phyloP scores from a whole-genome alignment of 306 rosid genomes.

The Sesbania bispinosa region DNA sequence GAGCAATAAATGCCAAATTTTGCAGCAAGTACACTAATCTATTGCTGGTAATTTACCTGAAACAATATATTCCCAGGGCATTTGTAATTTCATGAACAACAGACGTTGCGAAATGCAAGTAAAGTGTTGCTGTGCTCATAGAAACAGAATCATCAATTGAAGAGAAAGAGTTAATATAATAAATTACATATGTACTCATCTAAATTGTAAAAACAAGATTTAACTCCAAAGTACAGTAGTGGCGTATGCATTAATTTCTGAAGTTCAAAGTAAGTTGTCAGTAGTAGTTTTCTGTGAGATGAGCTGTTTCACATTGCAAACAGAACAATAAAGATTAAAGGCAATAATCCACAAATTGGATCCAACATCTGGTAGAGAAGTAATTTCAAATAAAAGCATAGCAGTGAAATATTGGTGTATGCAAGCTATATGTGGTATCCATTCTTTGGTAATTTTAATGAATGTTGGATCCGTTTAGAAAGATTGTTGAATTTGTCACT shows the following conservation, averaged over 20 bases:
- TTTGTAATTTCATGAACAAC: conserved; percentile 76
- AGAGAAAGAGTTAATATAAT: background rate
- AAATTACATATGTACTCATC: background rate
- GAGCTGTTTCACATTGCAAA: background rate
- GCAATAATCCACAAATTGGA: background rate
- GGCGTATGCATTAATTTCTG: conserved; percentile 2
- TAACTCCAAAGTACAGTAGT: background rate
- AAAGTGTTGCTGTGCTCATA: conserved; percentile 55
- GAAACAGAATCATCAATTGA: conserved; percentile 21
- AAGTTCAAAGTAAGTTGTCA: background rate
- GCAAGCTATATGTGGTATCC: background rate
- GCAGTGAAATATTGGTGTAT: background rate
- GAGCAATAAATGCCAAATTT: background rate
- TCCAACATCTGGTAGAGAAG: conserved; percentile 5
- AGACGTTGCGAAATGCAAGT: conserved; percentile 76
- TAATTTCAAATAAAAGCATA: background rate
- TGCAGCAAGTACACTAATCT: background rate
- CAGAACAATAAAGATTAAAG: background rate
- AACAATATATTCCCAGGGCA: conserved; percentile 89
- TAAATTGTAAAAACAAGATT: background rate
- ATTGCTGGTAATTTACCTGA: conserved; percentile 61
- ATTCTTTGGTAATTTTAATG: background rate
- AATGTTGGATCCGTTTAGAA: background rate
- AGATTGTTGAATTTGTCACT: background rate
- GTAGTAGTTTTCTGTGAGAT: background rate